Percentiles rank a stretch among this genome's conserved stretches.
Conservation (phyloP, 148 eudicot genomes). For the Linanthus parryae region DNA sequence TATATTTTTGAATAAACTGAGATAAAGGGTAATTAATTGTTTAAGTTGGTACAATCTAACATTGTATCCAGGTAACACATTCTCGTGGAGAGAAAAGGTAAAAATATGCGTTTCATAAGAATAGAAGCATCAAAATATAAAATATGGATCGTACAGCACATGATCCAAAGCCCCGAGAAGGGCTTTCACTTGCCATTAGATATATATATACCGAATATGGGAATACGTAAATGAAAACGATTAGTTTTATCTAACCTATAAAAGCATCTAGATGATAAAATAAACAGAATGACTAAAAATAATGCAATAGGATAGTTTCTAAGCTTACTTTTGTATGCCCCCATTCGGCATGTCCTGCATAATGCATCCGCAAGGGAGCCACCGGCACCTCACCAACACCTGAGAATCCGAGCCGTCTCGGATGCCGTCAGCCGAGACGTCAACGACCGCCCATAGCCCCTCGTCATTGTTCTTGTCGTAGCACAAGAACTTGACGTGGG, state of each 20-base stretch:
- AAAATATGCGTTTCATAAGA: slow-evolving; percentile 27
- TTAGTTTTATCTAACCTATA: no score
- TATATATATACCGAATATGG: no score
- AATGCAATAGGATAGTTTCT: no score
- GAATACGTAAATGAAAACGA: no score
- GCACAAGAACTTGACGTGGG: slow-evolving; percentile 62
- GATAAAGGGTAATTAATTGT: background rate
- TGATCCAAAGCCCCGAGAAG: no score
- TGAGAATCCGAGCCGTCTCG: slow-evolving; percentile 31
- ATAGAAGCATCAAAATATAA: slow-evolving; percentile 38
- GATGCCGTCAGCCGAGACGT: slow-evolving; percentile 53
- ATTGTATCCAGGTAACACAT: slow-evolving; percentile 38
- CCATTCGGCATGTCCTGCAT: slow-evolving; percentile 67
- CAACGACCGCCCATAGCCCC: slow-evolving; percentile 76
- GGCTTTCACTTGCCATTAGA: no score
- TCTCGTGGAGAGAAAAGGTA: slow-evolving; percentile 22
- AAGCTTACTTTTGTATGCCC: slow-evolving; percentile 75
- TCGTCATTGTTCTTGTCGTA: slow-evolving; percentile 59
- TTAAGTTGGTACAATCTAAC: slow-evolving; percentile 12
- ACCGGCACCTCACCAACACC: slow-evolving; percentile 34
- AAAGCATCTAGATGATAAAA: slow-evolving; percentile 19
- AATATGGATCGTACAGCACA: no score
- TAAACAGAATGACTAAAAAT: slow-evolving; percentile 23
- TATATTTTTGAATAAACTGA: slow-evolving; percentile 11
- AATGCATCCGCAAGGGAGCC: slow-evolving; percentile 80